Base-by-base conservation (phyloP, 2,329 filamentous ascomycete genomes). In the Aureobasidium namibiae region DNA sequence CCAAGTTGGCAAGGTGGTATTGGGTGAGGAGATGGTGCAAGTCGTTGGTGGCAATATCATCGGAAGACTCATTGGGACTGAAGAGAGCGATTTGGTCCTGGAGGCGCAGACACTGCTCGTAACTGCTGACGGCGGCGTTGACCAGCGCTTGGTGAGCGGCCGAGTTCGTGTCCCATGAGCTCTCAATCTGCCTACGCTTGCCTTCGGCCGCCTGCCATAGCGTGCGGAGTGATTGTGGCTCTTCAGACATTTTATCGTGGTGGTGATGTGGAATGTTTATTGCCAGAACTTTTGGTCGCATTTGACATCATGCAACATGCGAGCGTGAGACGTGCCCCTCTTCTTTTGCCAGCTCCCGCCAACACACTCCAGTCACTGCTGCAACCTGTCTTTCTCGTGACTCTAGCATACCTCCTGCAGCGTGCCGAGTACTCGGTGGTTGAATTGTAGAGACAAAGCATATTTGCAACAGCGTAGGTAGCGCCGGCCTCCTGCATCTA, bases 41-140 rank as follows among this genome's bases (percentile, higher is more conserved):
- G 68, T 95, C 87, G n/a, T 82, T 80, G 1, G 92, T 95, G 14
- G 89, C 79, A 33, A 96, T 77, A 74, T 99, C 94, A 62, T 99
- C 94, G 39, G 92, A 74, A 0, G 83, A 82, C 73, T 99, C 94
- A 73, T 99, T 99, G 36, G 85, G 80, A 65, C 90, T 96, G 80
- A 97, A 97, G 56, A 99, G 78, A 0, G 89, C 87, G 26, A 94
- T 78, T 61, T 84, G 80, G 64, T 83, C 78, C 63, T 89, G 83
- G 59, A 89, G 82, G 61, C 82, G 77, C 61, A 87, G 78, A 72
- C 89, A 92, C 71, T 88, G 79, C 67, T 88, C 79, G 74, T 95
- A 92, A 56, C 84, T 81, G 63, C 81, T 74, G 65, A 95, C 83
- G 41, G 89, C 83, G 39, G 79, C 74, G 61, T 78, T 77, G 65